phyloP scores from a whole-genome alignment of 2,329 filamentous ascomycete species.

The Metarhizium robertsii region DNA sequence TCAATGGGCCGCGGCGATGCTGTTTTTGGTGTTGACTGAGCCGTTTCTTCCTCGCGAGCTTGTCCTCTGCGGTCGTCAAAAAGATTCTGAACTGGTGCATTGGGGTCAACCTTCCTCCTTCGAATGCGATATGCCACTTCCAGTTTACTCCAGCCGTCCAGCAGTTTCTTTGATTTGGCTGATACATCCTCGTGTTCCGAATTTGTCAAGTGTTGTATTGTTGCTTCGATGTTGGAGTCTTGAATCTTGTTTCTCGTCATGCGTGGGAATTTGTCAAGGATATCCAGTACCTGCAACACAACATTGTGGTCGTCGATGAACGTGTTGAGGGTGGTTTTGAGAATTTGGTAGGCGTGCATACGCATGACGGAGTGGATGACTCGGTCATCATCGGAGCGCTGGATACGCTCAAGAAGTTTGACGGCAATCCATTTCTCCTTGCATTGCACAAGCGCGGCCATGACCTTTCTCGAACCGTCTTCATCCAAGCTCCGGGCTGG shows the following conservation, averaged over 20 bases:
- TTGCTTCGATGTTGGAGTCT: constrained; percentile 87
- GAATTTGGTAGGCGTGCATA: constrained; percentile 94
- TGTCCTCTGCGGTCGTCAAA: constrained; percentile 52
- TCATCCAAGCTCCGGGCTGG: constrained; percentile 72
- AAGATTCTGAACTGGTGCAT: constrained; percentile 45
- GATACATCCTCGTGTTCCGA: constrained; percentile 69
- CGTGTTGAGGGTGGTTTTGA: constrained; percentile 75
- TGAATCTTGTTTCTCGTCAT: constrained; percentile 95
- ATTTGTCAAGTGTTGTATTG: constrained; percentile 57
- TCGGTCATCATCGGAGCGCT: constrained; percentile 75
- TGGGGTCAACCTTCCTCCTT: constrained; percentile 74
- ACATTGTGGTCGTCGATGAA: constrained; percentile 89
- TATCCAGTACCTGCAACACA: constrained; percentile 78
- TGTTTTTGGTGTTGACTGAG: constrained; percentile 29
- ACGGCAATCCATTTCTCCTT: constrained; percentile 99
- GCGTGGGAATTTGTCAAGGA: constrained; percentile 80
- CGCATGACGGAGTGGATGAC: constrained; percentile 83
- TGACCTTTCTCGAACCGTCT: constrained; percentile 81
- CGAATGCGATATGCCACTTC: constrained; percentile 90
- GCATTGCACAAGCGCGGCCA: constrained; percentile 94
- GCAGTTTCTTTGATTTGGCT: constrained; percentile 57
- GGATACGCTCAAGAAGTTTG: constrained; percentile 83
- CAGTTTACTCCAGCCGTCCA: constrained; percentile 81
- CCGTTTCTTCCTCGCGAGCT: constrained; percentile 30
- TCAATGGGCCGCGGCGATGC: constrained; percentile 36